phyloP scores from a whole-genome alignment of 1,139 yeast species.

The Yamadazyma pseudoaaseri region DNA sequence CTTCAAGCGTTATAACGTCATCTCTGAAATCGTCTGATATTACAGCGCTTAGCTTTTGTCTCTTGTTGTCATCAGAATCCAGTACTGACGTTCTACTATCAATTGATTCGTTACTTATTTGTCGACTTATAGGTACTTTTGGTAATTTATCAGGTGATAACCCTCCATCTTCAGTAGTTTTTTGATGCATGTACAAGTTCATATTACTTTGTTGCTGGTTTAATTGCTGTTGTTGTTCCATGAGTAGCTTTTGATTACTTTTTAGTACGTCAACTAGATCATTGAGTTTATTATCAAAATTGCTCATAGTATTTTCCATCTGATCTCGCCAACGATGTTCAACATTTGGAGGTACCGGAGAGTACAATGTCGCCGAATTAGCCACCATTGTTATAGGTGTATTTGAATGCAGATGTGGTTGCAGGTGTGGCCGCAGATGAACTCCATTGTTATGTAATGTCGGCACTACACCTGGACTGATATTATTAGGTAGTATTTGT shows the following conservation, averaged over 20 bases:
- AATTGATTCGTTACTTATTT: slow-evolving; percentile 5
- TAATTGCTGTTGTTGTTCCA: slow-evolving; percentile 22
- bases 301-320: slow-evolving; percentile 45
- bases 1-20: slow-evolving; percentile 32
- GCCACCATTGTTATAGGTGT: not conserved
- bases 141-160: not conserved
- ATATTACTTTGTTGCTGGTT: slow-evolving; percentile 8
- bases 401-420: not conserved
- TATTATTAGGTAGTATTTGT: not conserved
- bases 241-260: slow-evolving; percentile 28
- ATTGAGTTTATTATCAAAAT: slow-evolving; percentile 48
- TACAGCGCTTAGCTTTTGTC: slow-evolving; percentile 6
- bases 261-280: slow-evolving; percentile 39
- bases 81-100: not conserved
- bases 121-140: slow-evolving; percentile 6
- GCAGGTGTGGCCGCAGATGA: too few relatives aligned
- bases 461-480: too few relatives aligned
- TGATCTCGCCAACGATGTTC: slow-evolving; percentile 35
- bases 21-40: slow-evolving; percentile 36
- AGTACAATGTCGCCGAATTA: not conserved
- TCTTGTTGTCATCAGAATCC: slow-evolving; percentile 4
- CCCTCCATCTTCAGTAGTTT: not conserved
- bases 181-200: slow-evolving; percentile 3
- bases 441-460: too few relatives aligned
- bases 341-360: not conserved